Conservation (phyloP, 176 grass and related monocot species). For the Oryza australiensis region DNA sequence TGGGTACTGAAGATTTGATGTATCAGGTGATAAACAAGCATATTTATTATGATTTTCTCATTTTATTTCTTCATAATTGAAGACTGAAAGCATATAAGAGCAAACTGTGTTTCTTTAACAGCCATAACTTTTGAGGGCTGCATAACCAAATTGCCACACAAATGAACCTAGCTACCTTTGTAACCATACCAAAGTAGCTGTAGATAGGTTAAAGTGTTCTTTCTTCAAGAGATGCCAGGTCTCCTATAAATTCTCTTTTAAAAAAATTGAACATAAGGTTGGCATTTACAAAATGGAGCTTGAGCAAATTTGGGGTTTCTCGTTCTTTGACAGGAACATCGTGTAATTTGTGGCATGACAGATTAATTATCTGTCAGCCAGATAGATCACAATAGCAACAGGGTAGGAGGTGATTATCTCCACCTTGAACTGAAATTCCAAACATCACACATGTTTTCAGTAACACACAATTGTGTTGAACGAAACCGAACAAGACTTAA, state of each 20-base stretch:
- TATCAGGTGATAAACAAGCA: not conserved
- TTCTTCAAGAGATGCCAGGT: not conserved
- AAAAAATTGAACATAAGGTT: not conserved
- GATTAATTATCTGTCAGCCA: not conserved
- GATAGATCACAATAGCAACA: not conserved
- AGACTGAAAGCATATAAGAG: not conserved
- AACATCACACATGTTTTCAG: conserved; percentile 27
- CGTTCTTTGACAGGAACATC: not conserved
- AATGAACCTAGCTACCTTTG: too few species aligned
- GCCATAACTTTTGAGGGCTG: not conserved
- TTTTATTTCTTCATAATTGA: not conserved
- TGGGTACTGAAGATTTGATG: too few species aligned
- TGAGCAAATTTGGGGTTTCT: not conserved
- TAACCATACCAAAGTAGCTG: too few species aligned
- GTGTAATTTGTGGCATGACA: not conserved
- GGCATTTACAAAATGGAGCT: not conserved
- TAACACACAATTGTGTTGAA: conserved; percentile 27
- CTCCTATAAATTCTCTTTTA: not conserved
- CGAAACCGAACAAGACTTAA: conserved; percentile 20
- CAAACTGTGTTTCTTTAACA: not conserved
- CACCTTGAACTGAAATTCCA: not conserved
- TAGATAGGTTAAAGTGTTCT: not conserved
- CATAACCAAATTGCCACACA: not conserved
- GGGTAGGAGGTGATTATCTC: conserved; percentile 1
- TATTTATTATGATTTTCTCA: not conserved